Conservation (phyloP, 2,329 filamentous ascomycete genomes). For the Cladophialophora psammophila region DNA sequence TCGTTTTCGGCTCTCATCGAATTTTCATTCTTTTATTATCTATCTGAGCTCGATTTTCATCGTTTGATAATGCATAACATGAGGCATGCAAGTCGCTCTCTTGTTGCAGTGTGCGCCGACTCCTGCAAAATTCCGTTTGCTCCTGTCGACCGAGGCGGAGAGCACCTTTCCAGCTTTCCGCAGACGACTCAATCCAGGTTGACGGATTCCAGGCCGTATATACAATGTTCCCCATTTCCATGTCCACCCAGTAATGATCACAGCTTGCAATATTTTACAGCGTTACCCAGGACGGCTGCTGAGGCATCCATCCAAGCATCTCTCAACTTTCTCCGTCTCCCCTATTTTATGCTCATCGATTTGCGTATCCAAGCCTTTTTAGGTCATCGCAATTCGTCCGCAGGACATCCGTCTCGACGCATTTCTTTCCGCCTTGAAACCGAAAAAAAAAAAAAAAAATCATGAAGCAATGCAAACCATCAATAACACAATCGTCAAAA, state of each 20-base stretch:
- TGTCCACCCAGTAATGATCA: constrained; percentile 4
- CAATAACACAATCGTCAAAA: constrained; percentile 24
- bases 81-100: constrained; percentile 11
- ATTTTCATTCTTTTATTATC: constrained; percentile 15
- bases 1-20: constrained; percentile 1
- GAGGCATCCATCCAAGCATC: background rate
- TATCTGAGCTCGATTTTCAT: constrained; percentile 12
- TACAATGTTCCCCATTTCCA: constrained; percentile 18
- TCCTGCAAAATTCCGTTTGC: constrained; percentile 10
- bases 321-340: background rate
- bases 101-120: constrained; percentile 12
- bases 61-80: background rate
- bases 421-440: constrained; percentile 1
- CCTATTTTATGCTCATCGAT: background rate
- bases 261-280: constrained; percentile 19
- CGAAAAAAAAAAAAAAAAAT: constrained; percentile 13
- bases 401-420: constrained; percentile 6
- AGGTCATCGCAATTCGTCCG: constrained; percentile 15
- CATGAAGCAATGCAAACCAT: constrained; percentile 32
- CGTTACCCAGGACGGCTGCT: background rate
- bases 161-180: background rate
- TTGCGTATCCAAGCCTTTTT: constrained; percentile 8
- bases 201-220: constrained; percentile 3
- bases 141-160: background rate
- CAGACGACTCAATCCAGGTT: background rate